Evolutionary conservation across 441 rosid genomes (phyloP), one percentile per base, ranked within the genome.

Genomic region (Gossypium gossypioides): DNA sequence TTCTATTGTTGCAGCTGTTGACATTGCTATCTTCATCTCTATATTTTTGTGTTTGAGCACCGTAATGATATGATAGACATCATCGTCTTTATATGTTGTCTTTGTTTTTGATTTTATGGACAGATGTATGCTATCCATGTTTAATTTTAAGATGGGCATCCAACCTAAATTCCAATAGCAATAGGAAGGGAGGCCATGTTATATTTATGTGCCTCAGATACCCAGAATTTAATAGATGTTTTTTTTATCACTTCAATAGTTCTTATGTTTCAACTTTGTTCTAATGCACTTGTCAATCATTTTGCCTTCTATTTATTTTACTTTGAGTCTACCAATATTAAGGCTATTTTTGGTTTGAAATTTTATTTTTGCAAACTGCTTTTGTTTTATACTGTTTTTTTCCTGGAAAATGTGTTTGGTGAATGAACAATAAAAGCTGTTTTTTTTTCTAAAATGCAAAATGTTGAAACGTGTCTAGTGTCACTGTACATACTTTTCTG

Each of bases 1-100:
- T 58, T 48, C 44, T 72, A 51, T 51, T 74, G 40, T 44, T 44
- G 52, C 22, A 56, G 62, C 18, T 61, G 25, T 37, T 50, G 54
- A 63, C 1, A 42, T 37, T 37, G 54, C 25, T 42, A 64, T 21
- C 34, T 24, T 66, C 22, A n/a, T 46, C 8, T 46, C 4, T 66
- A 46, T 48, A n/a, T 48, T 25, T 24, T 48, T 24, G 3, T 57
- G 62, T 12, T 64, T 42, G 12, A 40, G 29, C 29, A 63, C 18
- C 69, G 22, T 44, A 22, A 65, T 65, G 19, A 42, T 44, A 13
- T 21, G 54, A 37, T 42, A 65, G 55, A 22, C 37, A 13, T 65
- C 55, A 22, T 65, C 34, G 0, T 63, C 27, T n/a, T 13, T 63
- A 13, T 22, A 22, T 42, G 1, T 42, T 44, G 68, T 12, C 52